Percentiles rank a stretch among this genome's conserved stretches.
Conservation (phyloP, 257 asterid genomes). For the Plantago major region DNA sequence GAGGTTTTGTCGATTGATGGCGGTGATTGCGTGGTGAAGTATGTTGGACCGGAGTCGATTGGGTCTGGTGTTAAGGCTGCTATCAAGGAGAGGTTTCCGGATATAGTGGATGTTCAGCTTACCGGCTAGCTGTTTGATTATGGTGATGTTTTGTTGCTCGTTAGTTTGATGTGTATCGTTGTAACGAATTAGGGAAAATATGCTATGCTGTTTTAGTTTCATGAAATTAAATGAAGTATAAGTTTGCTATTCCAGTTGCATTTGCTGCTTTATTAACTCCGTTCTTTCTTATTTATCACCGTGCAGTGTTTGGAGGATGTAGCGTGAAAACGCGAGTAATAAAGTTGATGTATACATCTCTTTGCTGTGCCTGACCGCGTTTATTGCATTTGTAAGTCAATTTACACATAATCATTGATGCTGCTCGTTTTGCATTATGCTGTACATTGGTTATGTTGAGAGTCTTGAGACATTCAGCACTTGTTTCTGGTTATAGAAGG, state of each 20-base stretch:
- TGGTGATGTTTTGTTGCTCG: no score
- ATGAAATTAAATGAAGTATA: no score
- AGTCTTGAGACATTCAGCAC: background rate
- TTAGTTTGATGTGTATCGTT: no score
- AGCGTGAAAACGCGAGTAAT: no score
- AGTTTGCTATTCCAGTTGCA: no score
- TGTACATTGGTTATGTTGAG: background rate
- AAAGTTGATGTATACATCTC: no score
- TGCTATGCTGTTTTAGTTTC: no score
- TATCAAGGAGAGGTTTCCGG: constrained; percentile 86
- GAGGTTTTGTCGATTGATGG: constrained; percentile 61
- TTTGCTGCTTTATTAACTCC: no score
- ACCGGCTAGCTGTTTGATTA: constrained; percentile 29
- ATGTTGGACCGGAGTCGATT: constrained; percentile 73
- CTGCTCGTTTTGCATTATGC: background rate
- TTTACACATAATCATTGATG: background rate
- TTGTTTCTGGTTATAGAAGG: background rate
- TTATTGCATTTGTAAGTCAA: background rate
- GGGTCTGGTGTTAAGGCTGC: constrained; percentile 93
- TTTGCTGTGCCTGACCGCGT: background rate
- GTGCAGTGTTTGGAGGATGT: no score
- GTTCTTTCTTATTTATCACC: no score
- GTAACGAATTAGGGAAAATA: no score
- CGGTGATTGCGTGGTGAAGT: constrained; percentile 62
- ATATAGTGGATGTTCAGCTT: constrained; percentile 58